Conservation (phyloP, 2,329 filamentous ascomycete genomes). For the Venturia oleaginea region DNA sequence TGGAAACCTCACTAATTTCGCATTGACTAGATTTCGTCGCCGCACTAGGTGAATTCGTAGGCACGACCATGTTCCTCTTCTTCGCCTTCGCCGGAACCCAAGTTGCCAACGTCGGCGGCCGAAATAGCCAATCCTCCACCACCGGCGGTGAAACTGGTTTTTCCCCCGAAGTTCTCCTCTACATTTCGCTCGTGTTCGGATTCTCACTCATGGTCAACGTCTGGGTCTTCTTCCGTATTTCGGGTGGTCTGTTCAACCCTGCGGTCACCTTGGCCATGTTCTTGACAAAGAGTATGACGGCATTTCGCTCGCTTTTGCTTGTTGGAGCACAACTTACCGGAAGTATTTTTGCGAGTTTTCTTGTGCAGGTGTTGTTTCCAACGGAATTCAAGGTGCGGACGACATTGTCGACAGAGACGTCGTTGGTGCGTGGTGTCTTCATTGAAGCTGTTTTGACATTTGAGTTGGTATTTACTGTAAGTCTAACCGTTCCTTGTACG, state of each 20-base stretch:
- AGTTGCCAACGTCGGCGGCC: conserved; percentile 16
- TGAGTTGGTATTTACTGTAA: conserved; percentile 28
- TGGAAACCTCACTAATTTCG: background rate
- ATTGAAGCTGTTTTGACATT: conserved; percentile 43
- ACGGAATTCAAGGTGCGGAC: conserved; percentile 37
- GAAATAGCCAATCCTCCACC: background rate
- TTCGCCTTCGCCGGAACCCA: conserved; percentile 18
- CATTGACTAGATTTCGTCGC: conserved; percentile 26
- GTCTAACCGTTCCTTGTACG: conserved; percentile 25
- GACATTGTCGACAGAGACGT: conserved; percentile 32
- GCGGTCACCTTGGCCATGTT: conserved; percentile 31
- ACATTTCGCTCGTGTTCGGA: conserved; percentile 21
- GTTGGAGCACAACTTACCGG: conserved; percentile 26
- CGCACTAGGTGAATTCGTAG: conserved; percentile 16
- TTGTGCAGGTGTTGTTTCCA: conserved; percentile 36
- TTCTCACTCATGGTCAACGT: conserved; percentile 17
- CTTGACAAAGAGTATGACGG: conserved; percentile 27
- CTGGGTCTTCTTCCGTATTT: conserved; percentile 14
- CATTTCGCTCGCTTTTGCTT: conserved; percentile 24
- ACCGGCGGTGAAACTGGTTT: conserved; percentile 18
- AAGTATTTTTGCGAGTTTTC: conserved; percentile 31
- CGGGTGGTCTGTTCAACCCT: conserved; percentile 21
- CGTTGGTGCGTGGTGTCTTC: conserved; percentile 37
- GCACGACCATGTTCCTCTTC: conserved; percentile 16
- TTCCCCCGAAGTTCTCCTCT: conserved; percentile 19